Evolutionary conservation across 2,329 filamentous ascomycete species (phyloP), one percentile per base, ranked within the genome.

Genomic region (Xylaria sp.): DNA sequence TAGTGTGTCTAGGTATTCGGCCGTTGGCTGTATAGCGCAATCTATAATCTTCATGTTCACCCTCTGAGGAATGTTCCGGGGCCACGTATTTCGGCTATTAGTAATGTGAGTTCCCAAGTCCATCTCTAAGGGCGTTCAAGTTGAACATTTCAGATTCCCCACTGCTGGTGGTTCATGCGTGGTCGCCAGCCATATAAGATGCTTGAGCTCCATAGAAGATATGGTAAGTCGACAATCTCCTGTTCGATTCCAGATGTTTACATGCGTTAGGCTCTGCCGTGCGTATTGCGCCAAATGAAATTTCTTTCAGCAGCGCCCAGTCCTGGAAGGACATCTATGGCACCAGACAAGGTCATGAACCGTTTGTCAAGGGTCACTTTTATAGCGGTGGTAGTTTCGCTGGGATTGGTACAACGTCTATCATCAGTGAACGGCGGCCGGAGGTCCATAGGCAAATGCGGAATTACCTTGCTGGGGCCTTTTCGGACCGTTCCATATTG

Each of bases 251-350:
- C 10, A 23, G 17, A 21, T 21, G 3, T 21, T 43, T 11, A 43
- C 3, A 21, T 43, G 3, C 40, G 6, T 17, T 29, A 55, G 52
- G 47, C 13, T 2, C 3, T 11, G 70, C 79, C 1, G 71, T 80
- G 5, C 74, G 78, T 2, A 68, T 73, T 5, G 70, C 68, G 1
- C 77, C 78, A 1, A 73, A 73, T 33, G 67, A 72, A 11, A 70
- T 80, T 8, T 73, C 74, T 5, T 78, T 77, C 58, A 72, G 69
- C 19, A 70, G 66, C 2, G 21, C 70, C 1, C 37, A 68, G 9
- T 71, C 70, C 3, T 77, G 72, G 72, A 71, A 70, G 54, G 74
- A 76, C n/a, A 78, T 78, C 23, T 77, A 77, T 53, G 72, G 69
- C n/a, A 66, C 71, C 54, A 68, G 70, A 1, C 68, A 69, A 21